Conservation (phyloP, 192 early-diverging fungal genomes). For the Umbelopsis sp. region DNA sequence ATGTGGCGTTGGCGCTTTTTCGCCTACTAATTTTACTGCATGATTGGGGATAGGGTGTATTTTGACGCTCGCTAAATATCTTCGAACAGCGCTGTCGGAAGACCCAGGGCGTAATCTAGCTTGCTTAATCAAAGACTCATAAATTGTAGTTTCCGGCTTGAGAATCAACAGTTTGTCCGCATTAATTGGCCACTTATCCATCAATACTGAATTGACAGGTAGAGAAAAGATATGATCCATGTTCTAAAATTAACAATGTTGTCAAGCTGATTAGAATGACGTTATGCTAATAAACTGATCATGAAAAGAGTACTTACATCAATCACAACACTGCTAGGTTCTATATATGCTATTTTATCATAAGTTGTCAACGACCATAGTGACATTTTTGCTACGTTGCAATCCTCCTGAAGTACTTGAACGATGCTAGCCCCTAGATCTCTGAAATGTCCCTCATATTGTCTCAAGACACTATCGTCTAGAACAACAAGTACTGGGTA, state of each 20-base stretch:
- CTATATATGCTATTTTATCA: neutral
- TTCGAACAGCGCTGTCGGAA: neutral
- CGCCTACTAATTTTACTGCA: neutral
- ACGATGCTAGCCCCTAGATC: neutral
- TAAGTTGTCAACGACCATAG: conserved; percentile 13
- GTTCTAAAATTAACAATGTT: neutral
- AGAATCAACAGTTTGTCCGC: neutral
- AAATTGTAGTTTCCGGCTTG: neutral
- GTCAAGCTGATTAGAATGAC: neutral
- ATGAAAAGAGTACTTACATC: neutral
- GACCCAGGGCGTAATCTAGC: neutral
- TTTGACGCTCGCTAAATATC: neutral
- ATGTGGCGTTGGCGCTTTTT: neutral
- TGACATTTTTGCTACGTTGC: conserved; percentile 3
- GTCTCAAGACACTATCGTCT: neutral
- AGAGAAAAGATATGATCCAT: neutral
- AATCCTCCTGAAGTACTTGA: neutral
- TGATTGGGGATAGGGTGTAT: neutral
- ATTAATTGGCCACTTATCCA: neutral
- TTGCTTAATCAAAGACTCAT: neutral
- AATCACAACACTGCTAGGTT: neutral
- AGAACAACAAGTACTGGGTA: neutral
- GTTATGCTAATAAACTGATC: neutral
- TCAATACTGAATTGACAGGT: neutral
- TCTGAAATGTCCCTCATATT: neutral